Conservation (phyloP, 768 basidiomycete species). For the Termitomyces sp. region DNA sequence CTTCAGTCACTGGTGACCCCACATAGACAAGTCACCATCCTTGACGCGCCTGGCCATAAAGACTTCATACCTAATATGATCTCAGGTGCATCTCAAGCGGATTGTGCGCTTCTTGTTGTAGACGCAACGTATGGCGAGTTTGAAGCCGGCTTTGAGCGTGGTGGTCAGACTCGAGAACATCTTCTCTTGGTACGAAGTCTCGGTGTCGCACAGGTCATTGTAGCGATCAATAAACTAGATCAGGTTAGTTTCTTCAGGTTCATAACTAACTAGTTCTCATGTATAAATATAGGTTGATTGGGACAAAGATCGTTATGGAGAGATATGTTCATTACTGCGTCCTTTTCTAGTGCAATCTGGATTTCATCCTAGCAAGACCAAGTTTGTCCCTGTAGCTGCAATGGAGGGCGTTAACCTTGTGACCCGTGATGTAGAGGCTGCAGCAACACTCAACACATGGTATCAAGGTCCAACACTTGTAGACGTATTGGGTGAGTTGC, state of each 20-base stretch:
- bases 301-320: conserved; percentile 77
- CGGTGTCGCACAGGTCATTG: conserved; percentile 85
- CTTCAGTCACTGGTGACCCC: conserved; percentile 71
- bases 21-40: conserved; percentile 78
- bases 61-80: conserved; percentile 99
- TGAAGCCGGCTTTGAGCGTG: conserved; percentile 90
- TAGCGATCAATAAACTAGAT: conserved; percentile 95
- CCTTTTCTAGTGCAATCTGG: conserved; percentile 88
- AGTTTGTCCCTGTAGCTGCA: conserved; percentile 86
- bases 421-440: conserved; percentile 39
- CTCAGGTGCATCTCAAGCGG: conserved; percentile 95
- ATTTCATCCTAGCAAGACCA: conserved; percentile 71
- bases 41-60: conserved; percentile 95
- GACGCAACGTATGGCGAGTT: conserved; percentile 90
- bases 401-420: conserved; percentile 86
- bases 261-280: neutral
- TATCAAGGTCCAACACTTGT: conserved; percentile 84
- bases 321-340: conserved; percentile 67
- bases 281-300: conserved; percentile 66
- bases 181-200: conserved; percentile 86
- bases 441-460: conserved; percentile 56
- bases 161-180: conserved; percentile 95
- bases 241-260: conserved; percentile 43
- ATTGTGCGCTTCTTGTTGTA: conserved; percentile 89
- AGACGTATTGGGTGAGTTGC: conserved; percentile 63